phyloP scores from a whole-genome alignment of 768 basidiomycete species.

The Pleurotus djamor region DNA sequence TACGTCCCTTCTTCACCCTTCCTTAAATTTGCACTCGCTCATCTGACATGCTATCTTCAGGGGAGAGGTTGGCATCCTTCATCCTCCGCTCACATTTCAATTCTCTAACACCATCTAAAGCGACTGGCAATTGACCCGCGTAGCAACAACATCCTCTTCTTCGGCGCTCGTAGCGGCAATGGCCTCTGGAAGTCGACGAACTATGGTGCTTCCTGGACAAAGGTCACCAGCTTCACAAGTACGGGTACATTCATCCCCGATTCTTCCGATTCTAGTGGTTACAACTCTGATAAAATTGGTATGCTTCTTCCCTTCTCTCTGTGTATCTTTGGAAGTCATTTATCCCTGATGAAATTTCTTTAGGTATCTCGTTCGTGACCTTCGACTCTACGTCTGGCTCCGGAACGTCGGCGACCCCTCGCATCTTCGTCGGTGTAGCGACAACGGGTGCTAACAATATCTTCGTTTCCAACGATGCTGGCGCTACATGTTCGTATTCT shows the following conservation, averaged over 20 bases:
- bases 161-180: slow-evolving; percentile 62
- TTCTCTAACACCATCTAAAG: slow-evolving; percentile 22
- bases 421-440: slow-evolving; percentile 70
- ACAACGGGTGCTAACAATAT: slow-evolving; percentile 52
- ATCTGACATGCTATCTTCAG: slow-evolving; percentile 15
- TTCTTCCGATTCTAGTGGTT: slow-evolving; percentile 45
- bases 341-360: too few species aligned
- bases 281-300: slow-evolving; percentile 39
- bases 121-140: slow-evolving; percentile 64
- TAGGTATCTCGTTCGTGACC: slow-evolving; percentile 60
- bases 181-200: slow-evolving; percentile 68
- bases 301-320: too few species aligned
- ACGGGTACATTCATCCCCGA: slow-evolving; percentile 55
- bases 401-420: slow-evolving; percentile 49
- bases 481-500: slow-evolving; percentile 42
- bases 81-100: background rate
- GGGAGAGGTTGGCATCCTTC: slow-evolving; percentile 39
- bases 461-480: slow-evolving; percentile 55
- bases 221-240: slow-evolving; percentile 58
- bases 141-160: slow-evolving; percentile 57
- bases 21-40: too few species aligned
- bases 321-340: too few species aligned
- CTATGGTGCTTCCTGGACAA: slow-evolving; percentile 54
- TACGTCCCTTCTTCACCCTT: slow-evolving; percentile 18
- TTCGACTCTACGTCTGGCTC: slow-evolving; percentile 60